Evolutionary conservation across 441 rosid genomes (phyloP).

Genomic region (Populus hybrid): DNA sequence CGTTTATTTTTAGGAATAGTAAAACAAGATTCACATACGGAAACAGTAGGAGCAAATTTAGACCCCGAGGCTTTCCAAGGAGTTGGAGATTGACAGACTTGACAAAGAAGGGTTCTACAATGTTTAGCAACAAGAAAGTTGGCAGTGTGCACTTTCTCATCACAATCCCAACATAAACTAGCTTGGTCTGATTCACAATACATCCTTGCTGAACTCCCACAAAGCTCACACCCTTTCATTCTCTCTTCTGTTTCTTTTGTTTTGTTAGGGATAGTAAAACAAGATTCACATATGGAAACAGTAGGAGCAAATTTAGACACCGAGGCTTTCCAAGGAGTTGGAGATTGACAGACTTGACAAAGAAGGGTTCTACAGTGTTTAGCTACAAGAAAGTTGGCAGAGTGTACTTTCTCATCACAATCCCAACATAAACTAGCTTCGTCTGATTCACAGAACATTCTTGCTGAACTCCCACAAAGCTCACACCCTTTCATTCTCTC

Average conservation of each 20-base stretch:
- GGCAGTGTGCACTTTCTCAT: constrained; percentile 79
- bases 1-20: background rate
- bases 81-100: constrained; percentile 56
- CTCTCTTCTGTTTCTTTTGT: background rate
- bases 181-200: constrained; percentile 91
- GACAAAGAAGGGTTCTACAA: constrained; percentile 65
- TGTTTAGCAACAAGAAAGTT: constrained; percentile 88
- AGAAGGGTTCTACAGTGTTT: constrained; percentile 69
- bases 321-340: constrained; percentile 75
- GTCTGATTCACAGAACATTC: constrained; percentile 80
- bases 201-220: constrained; percentile 53
- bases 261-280: constrained; percentile 22
- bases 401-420: constrained; percentile 81
- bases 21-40: constrained; percentile 58
- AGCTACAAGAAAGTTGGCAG: constrained; percentile 87
- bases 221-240: constrained; percentile 75
- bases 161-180: constrained; percentile 81
- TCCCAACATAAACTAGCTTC: constrained; percentile 82
- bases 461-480: constrained; percentile 59
- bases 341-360: constrained; percentile 61
- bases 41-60: constrained; percentile 52
- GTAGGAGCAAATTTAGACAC: constrained; percentile 61
- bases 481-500: constrained; percentile 56
- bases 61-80: constrained; percentile 82
- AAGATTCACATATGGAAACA: constrained; percentile 58